Percentiles rank a stretch among this genome's conserved stretches.
Conservation (phyloP, 805 yeast species). For the Candida suzukii region DNA sequence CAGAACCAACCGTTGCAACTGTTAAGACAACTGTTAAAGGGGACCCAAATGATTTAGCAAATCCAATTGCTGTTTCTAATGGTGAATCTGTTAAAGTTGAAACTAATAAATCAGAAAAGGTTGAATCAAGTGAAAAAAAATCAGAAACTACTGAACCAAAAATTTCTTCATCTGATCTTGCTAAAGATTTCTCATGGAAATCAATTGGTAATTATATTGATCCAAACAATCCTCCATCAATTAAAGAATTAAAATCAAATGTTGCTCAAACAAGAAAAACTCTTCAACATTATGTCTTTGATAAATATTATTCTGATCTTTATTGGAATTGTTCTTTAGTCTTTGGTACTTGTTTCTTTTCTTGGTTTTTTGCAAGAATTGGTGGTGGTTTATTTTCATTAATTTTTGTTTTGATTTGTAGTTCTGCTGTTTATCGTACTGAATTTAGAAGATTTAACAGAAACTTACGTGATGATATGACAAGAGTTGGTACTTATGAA, state of each 20-base stretch:
- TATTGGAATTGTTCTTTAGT: conserved; percentile 61
- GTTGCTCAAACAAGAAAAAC: conserved; percentile 18
- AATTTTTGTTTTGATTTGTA: conserved; percentile 48
- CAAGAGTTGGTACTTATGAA: conserved; percentile 56
- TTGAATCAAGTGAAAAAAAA: no score
- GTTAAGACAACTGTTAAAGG: background rate
- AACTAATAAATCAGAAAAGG: background rate
- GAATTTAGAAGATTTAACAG: conserved; percentile 74
- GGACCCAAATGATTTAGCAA: background rate
- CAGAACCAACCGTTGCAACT: background rate
- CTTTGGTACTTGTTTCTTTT: conserved; percentile 63
- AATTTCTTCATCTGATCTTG: background rate
- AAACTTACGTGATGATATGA: conserved; percentile 69
- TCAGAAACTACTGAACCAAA: background rate
- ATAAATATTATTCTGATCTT: conserved; percentile 65
- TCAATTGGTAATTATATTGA: conserved; percentile 27
- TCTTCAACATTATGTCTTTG: conserved; percentile 54
- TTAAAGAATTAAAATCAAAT: conserved; percentile 10
- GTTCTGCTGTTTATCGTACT: conserved; percentile 61
- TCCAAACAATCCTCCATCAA: conserved; percentile 14
- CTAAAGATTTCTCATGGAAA: conserved; percentile 25
- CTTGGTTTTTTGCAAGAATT: conserved; percentile 58
- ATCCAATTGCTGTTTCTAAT: background rate
- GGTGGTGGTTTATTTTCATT: conserved; percentile 63
- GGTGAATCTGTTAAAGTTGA: background rate